Conservation (phyloP, 2,329 filamentous ascomycete species). For the Colletotrichum plurivorum region DNA sequence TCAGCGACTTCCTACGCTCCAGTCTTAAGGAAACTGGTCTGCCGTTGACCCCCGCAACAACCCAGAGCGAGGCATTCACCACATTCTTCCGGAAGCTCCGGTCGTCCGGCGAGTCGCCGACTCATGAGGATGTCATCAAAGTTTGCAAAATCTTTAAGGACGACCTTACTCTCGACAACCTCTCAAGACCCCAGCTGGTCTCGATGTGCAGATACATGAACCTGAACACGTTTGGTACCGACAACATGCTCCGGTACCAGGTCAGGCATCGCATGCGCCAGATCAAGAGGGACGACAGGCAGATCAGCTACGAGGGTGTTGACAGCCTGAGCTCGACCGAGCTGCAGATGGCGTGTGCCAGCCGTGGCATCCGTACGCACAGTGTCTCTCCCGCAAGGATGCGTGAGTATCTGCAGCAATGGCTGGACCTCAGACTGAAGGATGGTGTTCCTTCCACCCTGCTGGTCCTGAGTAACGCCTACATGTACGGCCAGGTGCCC, state of each 20-base stretch:
- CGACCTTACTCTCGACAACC: conserved; percentile 95
- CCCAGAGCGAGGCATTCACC: conserved; percentile 93
- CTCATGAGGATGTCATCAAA: conserved; percentile 93
- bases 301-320: conserved; percentile 94
- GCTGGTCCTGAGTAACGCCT: conserved; percentile 95
- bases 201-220: conserved; percentile 99
- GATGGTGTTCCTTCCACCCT: conserved; percentile 97
- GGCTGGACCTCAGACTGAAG: conserved; percentile 93
- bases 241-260: conserved; percentile 97
- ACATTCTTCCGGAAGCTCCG: conserved; percentile 98
- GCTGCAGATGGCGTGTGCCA: conserved; percentile 91
- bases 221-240: conserved; percentile 95
- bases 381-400: conserved; percentile 91
- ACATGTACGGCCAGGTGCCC: conserved; percentile 94
- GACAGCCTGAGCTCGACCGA: conserved; percentile 94
- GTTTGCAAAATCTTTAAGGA: conserved; percentile 99
- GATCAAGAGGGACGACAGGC: conserved; percentile 97
- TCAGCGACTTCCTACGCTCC: conserved; percentile 89
- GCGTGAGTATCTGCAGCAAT: conserved; percentile 90
- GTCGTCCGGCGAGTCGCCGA: conserved; percentile 90
- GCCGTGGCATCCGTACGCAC: conserved; percentile 92
- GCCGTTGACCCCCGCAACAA: conserved; percentile 85
- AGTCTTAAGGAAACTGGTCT: conserved; percentile 95
- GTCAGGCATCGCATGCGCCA: conserved; percentile 98
- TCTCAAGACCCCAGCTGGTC: conserved; percentile 94